A percentile compares a stretch with the other conserved stretches of the same genome.
Conservation (phyloP, 2,329 filamentous ascomycete species). For the Orbilia oligospora region DNA sequence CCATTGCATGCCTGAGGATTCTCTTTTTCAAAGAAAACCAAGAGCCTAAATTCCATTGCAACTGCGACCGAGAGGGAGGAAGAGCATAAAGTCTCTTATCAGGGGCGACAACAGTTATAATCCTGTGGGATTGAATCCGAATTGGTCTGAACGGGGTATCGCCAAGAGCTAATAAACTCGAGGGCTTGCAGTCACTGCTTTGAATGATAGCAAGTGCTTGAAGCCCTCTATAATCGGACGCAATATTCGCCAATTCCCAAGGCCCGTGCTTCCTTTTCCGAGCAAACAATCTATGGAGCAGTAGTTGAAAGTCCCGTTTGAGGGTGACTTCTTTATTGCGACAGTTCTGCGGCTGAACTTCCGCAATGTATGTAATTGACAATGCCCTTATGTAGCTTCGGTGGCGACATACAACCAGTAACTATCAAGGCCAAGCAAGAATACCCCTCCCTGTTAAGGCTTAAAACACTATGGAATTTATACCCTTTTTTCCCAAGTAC, state of each 20-base stretch:
- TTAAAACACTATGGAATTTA: too few relatives aligned
- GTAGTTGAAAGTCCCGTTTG: neutral
- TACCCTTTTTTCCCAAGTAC: too few relatives aligned
- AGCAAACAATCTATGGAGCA: neutral
- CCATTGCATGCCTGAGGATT: neutral
- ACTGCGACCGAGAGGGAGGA: neutral
- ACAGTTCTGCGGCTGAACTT: neutral
- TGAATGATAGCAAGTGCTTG: neutral
- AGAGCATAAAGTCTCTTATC: neutral
- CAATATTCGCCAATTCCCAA: neutral
- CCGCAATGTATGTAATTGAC: too few relatives aligned
- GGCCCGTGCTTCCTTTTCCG: neutral
- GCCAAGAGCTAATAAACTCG: conserved; percentile 5
- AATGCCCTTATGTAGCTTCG: too few relatives aligned
- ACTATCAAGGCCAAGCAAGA: too few relatives aligned
- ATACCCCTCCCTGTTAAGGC: too few relatives aligned
- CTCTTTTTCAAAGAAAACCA: neutral
- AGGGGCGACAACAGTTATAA: neutral
- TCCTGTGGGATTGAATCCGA: neutral
- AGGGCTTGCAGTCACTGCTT: neutral
- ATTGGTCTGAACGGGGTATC: neutral
- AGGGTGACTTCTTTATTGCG: too few relatives aligned
- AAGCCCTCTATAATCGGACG: neutral
- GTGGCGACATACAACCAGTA: too few relatives aligned
- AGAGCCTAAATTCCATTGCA: neutral